Base-by-base conservation (phyloP, 495 filamentous ascomycete species). In the Daldinia caldariorum region DNA sequence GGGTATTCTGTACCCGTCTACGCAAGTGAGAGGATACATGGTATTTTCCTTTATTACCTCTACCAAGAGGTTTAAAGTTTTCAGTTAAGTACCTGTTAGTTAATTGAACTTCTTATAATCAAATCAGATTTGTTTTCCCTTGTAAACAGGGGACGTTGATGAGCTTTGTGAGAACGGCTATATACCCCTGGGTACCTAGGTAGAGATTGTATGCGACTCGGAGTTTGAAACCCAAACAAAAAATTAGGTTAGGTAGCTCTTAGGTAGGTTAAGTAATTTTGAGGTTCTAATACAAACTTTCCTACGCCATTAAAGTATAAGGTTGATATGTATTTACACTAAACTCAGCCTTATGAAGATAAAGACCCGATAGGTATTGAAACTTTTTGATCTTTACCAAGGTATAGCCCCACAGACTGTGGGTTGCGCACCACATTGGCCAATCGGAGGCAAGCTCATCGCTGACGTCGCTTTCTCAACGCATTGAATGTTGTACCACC, bases 1-100 rank as follows among this genome's bases (percentile, higher is more conserved):
- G 12, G 82, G 78, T 72, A 86, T 81, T 14, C 77, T 77, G 69
- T 81, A 82, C 63, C 77, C 76, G 62, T 81, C 79, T 51, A 79
- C 60, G 47, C 78, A 76, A 34, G 74, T 66, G 10, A 87, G 78
- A 20, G 74, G 57, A 66, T 85, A 87, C 84, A 86, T 87, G 0
- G 47, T 74, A 26, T 26, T 31, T 32, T 2, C 7, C 31, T 56
- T 56, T 20, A 7, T 20, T 56, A 18, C 53, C 53, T 34, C 32
- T 37, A 32, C 31, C 37, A 18, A 37, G 29, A 34, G 14, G 53
- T 37, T 53, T 6, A 6, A 7, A 43, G 49, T 53, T 31, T 32
- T 53, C 22, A n/a, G 49, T 26, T 26, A 26, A 26, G 26, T 26
- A 26, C 26, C 26, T 26, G 26, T 26, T 26, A 26, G 26, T 26